A percentile compares a stretch with the other conserved stretches of the same genome.
phyloP scores from a whole-genome alignment of 345 rosid species.

The Euphorbia lathyris region DNA sequence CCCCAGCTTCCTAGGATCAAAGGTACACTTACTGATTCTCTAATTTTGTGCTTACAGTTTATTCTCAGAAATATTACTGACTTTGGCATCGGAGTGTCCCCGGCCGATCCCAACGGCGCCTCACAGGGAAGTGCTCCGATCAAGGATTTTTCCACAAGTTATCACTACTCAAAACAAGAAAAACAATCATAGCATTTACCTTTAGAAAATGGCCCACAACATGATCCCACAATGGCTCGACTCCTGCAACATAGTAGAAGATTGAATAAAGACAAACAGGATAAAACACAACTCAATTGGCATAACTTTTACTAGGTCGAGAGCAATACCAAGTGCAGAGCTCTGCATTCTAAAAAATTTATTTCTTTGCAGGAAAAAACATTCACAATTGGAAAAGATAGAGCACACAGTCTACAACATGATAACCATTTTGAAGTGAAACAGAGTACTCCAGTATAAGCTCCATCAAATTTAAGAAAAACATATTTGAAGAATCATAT shows the following conservation, averaged over 20 bases:
- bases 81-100: too few relatives aligned
- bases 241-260: conserved; percentile 47
- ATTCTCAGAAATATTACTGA: too few relatives aligned
- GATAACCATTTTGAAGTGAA: neutral
- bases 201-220: conserved; percentile 87
- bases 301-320: neutral
- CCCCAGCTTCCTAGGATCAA: too few relatives aligned
- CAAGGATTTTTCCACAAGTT: too few relatives aligned
- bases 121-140: too few relatives aligned
- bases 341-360: neutral
- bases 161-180: conserved; percentile 20
- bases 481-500: neutral
- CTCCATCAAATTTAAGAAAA: neutral
- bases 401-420: conserved; percentile 1
- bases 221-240: conserved; percentile 91
- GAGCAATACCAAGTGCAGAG: neutral
- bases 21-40: too few relatives aligned
- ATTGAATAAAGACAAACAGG: neutral
- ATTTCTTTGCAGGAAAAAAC: neutral
- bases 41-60: too few relatives aligned
- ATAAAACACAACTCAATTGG: neutral
- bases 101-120: too few relatives aligned
- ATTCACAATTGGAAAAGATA: neutral
- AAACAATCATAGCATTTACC: conserved; percentile 43
- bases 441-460: too few relatives aligned